Evolutionary conservation across 768 basidiomycete genomes (phyloP), one percentile per base, ranked within the genome.

Genomic region (Rhizopogon vesiculosus): DNA sequence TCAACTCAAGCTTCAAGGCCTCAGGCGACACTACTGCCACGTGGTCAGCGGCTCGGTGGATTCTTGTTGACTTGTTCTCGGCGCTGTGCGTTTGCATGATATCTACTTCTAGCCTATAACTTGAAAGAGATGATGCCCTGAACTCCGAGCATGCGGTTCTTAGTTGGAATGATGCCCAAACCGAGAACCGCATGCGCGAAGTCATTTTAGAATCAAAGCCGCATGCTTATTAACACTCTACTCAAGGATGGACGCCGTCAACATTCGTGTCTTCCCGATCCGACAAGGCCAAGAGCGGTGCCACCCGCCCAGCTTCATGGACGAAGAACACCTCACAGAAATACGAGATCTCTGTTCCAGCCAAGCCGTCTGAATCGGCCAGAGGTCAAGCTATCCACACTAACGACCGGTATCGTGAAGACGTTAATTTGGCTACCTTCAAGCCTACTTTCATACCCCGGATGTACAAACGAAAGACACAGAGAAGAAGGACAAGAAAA

Each of bases 261-360:
- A 90, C 91, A 2, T 99, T 98, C 70, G 85, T 91, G 13, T 98
- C 95, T 0, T 97, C 95, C 7, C 82, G 94, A 33, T 71, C 67
- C 29, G 88, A 91, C 42, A 83, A 93, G 46, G 83, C 83, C 45
- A 87, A 86, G 31, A 71, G 80, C 61, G 77, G 81, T 61, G 72
- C 71, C 2, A 71, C 78, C 18, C 78, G 79, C 31, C 87, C 93
- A 0, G 92, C 67, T 98, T 92, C 67, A 98, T 99, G 97, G 97
- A 99, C 72, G 96, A 98, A 42, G 97, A 99, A 72, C 97, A 98
- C 69, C 75, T 98, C 15, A 85, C 89, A 44, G 92, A 92, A 58
- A 69, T 89, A 57, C 82, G 79, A 38, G 91, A 45, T 59, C 0
- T 45, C 48, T 51, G 67, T 51, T 31, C 62, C 49, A 33, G 40